Base-by-base conservation (phyloP, 345 rosid genomes). In the Fremontodendron californicum region DNA sequence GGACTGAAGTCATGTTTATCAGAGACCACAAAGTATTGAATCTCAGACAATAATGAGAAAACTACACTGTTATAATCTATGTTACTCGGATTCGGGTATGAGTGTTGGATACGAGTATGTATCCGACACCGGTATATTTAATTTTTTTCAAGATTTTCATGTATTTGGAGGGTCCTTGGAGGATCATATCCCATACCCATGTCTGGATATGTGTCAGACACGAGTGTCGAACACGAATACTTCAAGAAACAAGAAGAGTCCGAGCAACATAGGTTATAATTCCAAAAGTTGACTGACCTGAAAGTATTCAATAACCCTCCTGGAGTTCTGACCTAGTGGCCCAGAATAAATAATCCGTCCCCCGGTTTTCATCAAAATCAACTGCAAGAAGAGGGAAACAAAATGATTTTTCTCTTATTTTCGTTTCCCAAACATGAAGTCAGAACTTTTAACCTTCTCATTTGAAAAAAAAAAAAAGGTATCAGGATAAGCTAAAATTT, bases 291-390 rank as follows among this genome's bases (percentile, higher is more conserved):
- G 45, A n/a, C 85, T 67, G 61, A 90, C 97, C 97, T 90, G 87
- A 75, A 93, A 92, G 78, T 90, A 89, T 42, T 88, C 87, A n/a
- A 87, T 88, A 75, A 92, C 84, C 71, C 19, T 61, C 63, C 86
- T 83, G 52, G 98, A 91, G 63, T 84, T 78, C 40, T 68, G 73
- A 48, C 97, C 98, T 31, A 94, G 33, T 57, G 86, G 88, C 37
- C 98, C 97, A 19, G 84, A 84, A 74, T 92, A 94, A 64, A 90
- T 89, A 21, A 88, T 73, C 5, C 69, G 89, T 29, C 94, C 98
- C 15, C 98, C 94, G 52, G 39, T 79, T 86, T 92, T 94, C 77
- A 94, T 71, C 19, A 94, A 83, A 73, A 92, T 77, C 85, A 94
- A 71, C 97, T 93, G 83, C 77, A 78, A 39, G 31, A 49, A 46